Conservation (phyloP, 768 basidiomycete genomes). For the Naganishia kalamii region DNA sequence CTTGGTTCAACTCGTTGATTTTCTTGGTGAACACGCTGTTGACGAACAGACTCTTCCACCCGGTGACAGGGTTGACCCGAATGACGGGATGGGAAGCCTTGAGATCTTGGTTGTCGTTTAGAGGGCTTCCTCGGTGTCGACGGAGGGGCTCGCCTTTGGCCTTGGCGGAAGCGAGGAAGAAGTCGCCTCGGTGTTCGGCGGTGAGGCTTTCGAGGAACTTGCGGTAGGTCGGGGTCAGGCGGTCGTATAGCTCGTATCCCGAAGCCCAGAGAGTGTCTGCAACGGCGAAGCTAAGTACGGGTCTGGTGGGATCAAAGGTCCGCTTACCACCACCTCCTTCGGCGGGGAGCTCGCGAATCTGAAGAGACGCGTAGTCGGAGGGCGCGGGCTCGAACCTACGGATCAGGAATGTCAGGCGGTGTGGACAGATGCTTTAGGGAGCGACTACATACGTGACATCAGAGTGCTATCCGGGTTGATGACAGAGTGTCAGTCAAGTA, state of each 20-base stretch:
- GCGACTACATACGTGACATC: constrained; percentile 34
- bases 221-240: constrained; percentile 36
- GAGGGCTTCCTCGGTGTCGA: constrained; percentile 36
- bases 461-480: neutral
- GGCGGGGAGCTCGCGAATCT: constrained; percentile 45
- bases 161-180: constrained; percentile 44
- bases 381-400: constrained; percentile 39
- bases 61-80: constrained; percentile 52
- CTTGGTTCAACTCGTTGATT: constrained; percentile 54
- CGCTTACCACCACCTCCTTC: constrained; percentile 31
- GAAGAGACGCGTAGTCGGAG: constrained; percentile 39
- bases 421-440: neutral
- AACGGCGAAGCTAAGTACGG: neutral
- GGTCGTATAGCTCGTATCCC: constrained; percentile 39
- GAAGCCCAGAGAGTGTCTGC: constrained; percentile 41
- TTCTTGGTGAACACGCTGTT: constrained; percentile 56
- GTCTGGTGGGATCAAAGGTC: neutral
- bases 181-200: constrained; percentile 42
- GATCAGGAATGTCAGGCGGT: neutral
- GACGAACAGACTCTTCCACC: constrained; percentile 55
- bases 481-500: neutral
- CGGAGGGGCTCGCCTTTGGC: constrained; percentile 40
- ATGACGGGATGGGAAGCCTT: constrained; percentile 43
- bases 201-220: constrained; percentile 43
- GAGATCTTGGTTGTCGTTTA: constrained; percentile 27